Conservation (phyloP, 2,329 filamentous ascomycete genomes). For the Lachnellula occidentalis region DNA sequence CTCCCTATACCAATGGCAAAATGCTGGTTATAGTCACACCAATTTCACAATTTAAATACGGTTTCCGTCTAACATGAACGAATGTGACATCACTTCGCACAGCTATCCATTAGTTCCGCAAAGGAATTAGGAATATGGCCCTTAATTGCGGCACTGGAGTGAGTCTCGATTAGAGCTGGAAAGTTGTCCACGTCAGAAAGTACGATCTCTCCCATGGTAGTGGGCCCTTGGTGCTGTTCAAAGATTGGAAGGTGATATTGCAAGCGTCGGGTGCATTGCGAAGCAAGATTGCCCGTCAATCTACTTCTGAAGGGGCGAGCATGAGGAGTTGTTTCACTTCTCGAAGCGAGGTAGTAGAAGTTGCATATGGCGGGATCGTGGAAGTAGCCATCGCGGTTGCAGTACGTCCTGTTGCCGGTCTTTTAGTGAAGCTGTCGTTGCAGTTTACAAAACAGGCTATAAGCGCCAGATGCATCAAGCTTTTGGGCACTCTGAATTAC, state of each 20-base stretch:
- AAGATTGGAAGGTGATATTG: background rate
- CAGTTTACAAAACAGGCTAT: too few relatives aligned
- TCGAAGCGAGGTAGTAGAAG: too few relatives aligned
- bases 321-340: background rate
- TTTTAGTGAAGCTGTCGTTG: too few relatives aligned
- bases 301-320: background rate
- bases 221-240: background rate
- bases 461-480: too few relatives aligned
- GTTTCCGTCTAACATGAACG: background rate
- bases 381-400: too few relatives aligned
- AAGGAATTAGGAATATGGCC: background rate
- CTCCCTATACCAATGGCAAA: too few relatives aligned
- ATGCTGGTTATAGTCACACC: too few relatives aligned
- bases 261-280: background rate
- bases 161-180: background rate
- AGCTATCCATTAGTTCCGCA: background rate
- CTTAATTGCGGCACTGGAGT: constrained; percentile 30
- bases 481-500: too few relatives aligned
- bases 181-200: background rate
- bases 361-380: too few relatives aligned
- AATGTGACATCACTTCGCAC: background rate
- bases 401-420: too few relatives aligned
- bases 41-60: too few relatives aligned
- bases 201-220: background rate
- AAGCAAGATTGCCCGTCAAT: background rate